Percentiles rank a stretch among this genome's conserved stretches.
Evolutionary conservation across 305 asterid genomes (phyloP).

Genomic region (Ruellia speciosa): DNA sequence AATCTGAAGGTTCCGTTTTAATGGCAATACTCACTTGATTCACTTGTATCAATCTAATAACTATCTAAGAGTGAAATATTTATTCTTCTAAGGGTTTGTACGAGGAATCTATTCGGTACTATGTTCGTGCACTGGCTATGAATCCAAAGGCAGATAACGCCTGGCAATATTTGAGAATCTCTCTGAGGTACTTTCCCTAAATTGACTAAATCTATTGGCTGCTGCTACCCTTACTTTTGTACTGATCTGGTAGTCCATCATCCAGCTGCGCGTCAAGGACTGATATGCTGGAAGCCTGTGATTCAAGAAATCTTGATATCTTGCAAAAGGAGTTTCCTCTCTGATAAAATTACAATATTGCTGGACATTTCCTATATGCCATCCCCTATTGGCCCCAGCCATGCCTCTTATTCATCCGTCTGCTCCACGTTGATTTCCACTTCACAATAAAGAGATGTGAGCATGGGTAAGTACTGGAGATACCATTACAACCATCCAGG

Average conservation of each 20-base stretch:
- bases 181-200: constrained; percentile 55
- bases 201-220: neutral
- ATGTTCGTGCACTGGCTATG: constrained; percentile 91
- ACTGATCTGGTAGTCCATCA: constrained; percentile 7
- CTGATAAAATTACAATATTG: constrained; percentile 8
- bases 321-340: constrained; percentile 60
- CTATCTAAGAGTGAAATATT: neutral
- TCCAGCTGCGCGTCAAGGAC: constrained; percentile 83
- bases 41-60: too few relatives aligned
- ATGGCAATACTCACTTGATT: too few relatives aligned
- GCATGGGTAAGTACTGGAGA: neutral
- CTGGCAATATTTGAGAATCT: constrained; percentile 96
- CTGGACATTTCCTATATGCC: neutral
- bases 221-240: neutral
- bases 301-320: constrained; percentile 56
- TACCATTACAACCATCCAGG: neutral
- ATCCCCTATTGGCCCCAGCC: neutral
- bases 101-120: constrained; percentile 93
- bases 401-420: neutral
- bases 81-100: constrained; percentile 65
- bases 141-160: constrained; percentile 90
- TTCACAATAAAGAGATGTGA: too few relatives aligned
- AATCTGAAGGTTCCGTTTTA: too few relatives aligned
- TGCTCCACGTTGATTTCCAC: too few relatives aligned
- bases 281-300: constrained; percentile 93